phyloP scores from a whole-genome alignment of 106 monocot genomes.

The Agapanthus africanus region DNA sequence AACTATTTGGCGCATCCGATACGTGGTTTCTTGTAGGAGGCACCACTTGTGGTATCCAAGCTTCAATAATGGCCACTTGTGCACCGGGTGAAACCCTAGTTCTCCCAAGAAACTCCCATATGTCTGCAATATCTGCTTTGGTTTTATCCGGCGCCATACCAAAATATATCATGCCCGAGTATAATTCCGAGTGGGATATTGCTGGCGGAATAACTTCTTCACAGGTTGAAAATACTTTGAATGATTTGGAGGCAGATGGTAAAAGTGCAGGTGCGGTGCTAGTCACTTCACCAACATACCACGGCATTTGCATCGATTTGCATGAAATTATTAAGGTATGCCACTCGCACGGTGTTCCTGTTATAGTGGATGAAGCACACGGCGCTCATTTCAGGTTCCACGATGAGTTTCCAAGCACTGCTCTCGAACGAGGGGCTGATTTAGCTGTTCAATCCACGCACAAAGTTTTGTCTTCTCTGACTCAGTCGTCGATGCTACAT shows the following conservation, averaged over 20 bases:
- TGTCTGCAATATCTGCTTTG: constrained; percentile 65
- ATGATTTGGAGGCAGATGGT: constrained; percentile 37
- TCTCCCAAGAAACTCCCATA: constrained; percentile 69
- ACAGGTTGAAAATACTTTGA: constrained; percentile 52
- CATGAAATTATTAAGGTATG: constrained; percentile 42
- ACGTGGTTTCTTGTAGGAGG: constrained; percentile 95
- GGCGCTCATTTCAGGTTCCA: constrained; percentile 82
- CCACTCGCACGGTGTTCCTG: constrained; percentile 45
- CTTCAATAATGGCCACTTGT: constrained; percentile 86
- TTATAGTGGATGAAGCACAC: constrained; percentile 87
- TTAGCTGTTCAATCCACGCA: constrained; percentile 83
- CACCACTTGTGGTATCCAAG: constrained; percentile 77
- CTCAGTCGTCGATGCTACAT: constrained; percentile 92
- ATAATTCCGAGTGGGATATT: constrained; percentile 64
- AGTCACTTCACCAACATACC: constrained; percentile 80
- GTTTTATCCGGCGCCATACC: constrained; percentile 65
- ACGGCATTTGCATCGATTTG: constrained; percentile 74
- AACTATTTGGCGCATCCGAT: constrained; percentile 56
- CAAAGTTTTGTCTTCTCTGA: constrained; percentile 72
- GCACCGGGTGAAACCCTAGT: constrained; percentile 54
- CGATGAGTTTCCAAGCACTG: constrained; percentile 37
- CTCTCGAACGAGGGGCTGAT: constrained; percentile 75
- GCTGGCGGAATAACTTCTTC: constrained; percentile 48
- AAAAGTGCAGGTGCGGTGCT: constrained; percentile 54
- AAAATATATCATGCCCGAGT: constrained; percentile 70